Evolutionary conservation across 23 red algal species (phyloP).

Genomic region (Cyanidioschyzon merolae): DNA sequence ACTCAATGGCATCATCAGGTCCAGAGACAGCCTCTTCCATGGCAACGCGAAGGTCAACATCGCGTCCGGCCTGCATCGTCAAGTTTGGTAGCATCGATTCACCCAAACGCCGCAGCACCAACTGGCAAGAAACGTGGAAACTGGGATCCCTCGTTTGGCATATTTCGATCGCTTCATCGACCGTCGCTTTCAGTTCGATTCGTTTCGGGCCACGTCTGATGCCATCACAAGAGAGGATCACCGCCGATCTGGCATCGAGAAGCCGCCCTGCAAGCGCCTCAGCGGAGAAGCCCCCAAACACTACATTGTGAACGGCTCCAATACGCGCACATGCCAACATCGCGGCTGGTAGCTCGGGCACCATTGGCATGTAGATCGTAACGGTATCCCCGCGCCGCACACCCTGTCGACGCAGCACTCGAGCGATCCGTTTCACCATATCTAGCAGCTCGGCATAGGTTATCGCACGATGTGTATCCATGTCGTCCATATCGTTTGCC

Average conservation of each 20-base stretch:
- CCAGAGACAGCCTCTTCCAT: constrained; percentile 8
- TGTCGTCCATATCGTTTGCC: constrained; percentile 46
- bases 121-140: neutral
- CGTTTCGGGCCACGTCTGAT: constrained; percentile 51
- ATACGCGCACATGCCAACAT: constrained; percentile 99
- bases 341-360: constrained; percentile 58
- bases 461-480: constrained; percentile 16
- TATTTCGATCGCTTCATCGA: constrained; percentile 61
- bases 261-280: constrained; percentile 77
- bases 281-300: constrained; percentile 89
- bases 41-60: constrained; percentile 43
- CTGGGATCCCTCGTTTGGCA: constrained; percentile 17
- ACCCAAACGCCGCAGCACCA: constrained; percentile 15
- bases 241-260: constrained; percentile 27
- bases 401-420: constrained; percentile 34
- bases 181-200: constrained; percentile 58
- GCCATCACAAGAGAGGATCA: constrained; percentile 71
- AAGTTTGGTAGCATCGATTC: neutral
- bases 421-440: constrained; percentile 46
- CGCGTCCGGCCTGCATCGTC: constrained; percentile 26
- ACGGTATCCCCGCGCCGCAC: constrained; percentile 77
- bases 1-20: constrained; percentile 34
- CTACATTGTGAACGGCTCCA: constrained; percentile 90
- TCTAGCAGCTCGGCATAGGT: constrained; percentile 56
- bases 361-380: constrained; percentile 93